These are phyloP conservation scores for Sanguinoderma infundibulare DNA, from an alignment of 1,284 basidiomycete species.

Conservation along the genomic window DNA sequence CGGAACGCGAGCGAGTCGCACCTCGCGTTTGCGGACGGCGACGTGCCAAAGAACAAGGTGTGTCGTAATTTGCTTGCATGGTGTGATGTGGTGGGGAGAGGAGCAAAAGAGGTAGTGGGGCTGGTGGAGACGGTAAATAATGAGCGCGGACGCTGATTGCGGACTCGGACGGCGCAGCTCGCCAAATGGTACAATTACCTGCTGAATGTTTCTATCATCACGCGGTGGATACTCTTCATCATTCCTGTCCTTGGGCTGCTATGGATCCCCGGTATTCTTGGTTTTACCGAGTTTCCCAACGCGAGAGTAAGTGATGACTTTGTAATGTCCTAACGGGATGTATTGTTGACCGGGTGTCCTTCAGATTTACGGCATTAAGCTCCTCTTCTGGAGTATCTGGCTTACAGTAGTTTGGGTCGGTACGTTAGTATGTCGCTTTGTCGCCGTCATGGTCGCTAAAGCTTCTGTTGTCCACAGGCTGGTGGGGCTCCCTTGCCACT, in stretches of 20 bases:
- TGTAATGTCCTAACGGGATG: background rate
- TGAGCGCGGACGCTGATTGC: conserved; percentile 2
- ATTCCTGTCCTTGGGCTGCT: conserved; percentile 71
- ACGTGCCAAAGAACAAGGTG: conserved; percentile 60
- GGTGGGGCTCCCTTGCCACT: conserved; percentile 80
- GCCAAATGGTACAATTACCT: conserved; percentile 73
- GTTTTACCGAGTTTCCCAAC: conserved; percentile 61
- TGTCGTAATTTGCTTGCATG: conserved; percentile 12
- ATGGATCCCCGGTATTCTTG: conserved; percentile 82
- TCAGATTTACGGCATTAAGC: conserved; percentile 62
- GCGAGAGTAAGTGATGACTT: conserved; percentile 47
- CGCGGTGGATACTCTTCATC: conserved; percentile 84
- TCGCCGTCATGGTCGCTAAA: background rate
- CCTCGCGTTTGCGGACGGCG: conserved; percentile 66
- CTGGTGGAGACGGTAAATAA: background rate
- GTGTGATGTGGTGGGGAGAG: background rate
- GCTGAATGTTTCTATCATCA: conserved; percentile 77
- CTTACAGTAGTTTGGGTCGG: conserved; percentile 77
- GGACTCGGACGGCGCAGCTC: conserved; percentile 40
- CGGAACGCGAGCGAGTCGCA: conserved; percentile 56
- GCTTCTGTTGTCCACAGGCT: conserved; percentile 49
- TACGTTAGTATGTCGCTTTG: conserved; percentile 32
- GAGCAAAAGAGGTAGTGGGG: background rate
- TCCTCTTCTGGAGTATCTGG: conserved; percentile 92
- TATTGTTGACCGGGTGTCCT: background rate